Percentiles rank a stretch among this genome's conserved stretches.
phyloP scores from a whole-genome alignment of 495 filamentous ascomycete genomes.

The Aspergillus conjunctus region DNA sequence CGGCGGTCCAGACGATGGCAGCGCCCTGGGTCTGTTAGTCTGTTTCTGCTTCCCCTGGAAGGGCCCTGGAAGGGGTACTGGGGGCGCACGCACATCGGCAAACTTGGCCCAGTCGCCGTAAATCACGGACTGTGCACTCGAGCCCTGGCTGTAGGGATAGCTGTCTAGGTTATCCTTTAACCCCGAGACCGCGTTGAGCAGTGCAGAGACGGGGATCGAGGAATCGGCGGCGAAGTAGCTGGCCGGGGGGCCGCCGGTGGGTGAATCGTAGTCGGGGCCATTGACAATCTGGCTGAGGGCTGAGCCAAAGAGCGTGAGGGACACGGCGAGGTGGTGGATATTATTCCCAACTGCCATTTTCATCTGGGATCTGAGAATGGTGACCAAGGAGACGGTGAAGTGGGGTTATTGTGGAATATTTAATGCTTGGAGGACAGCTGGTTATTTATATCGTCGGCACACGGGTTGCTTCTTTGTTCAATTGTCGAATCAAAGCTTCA shows the following conservation, averaged over 20 bases:
- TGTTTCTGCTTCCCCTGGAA: too few species aligned
- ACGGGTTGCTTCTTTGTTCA: neutral
- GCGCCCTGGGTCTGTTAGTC: slow-evolving; percentile 30
- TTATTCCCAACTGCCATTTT: neutral
- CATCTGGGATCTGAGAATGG: neutral
- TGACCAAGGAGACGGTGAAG: neutral
- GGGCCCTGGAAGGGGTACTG: neutral
- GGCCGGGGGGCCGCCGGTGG: slow-evolving; percentile 30
- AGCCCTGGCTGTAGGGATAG: slow-evolving; percentile 29
- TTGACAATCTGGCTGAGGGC: slow-evolving; percentile 26
- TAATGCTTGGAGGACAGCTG: neutral
- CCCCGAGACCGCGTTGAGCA: slow-evolving; percentile 5
- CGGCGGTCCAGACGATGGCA: slow-evolving; percentile 38
- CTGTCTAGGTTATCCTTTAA: slow-evolving; percentile 19
- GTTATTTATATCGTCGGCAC: neutral
- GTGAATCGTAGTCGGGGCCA: slow-evolving; percentile 31
- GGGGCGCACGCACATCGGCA: slow-evolving; percentile 20
- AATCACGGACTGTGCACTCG: slow-evolving; percentile 29
- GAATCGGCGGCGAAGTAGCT: slow-evolving; percentile 30
- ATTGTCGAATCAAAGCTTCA: neutral
- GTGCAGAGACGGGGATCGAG: slow-evolving; percentile 28
- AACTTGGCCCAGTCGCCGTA: slow-evolving; percentile 32
- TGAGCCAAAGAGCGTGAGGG: slow-evolving; percentile 17
- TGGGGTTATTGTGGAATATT: too few species aligned
- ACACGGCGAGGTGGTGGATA: neutral